A percentile compares a stretch with the other conserved stretches of the same genome.
phyloP scores from a whole-genome alignment of 352 stramenopile genomes.

The Globisporangium acanthophoron region DNA sequence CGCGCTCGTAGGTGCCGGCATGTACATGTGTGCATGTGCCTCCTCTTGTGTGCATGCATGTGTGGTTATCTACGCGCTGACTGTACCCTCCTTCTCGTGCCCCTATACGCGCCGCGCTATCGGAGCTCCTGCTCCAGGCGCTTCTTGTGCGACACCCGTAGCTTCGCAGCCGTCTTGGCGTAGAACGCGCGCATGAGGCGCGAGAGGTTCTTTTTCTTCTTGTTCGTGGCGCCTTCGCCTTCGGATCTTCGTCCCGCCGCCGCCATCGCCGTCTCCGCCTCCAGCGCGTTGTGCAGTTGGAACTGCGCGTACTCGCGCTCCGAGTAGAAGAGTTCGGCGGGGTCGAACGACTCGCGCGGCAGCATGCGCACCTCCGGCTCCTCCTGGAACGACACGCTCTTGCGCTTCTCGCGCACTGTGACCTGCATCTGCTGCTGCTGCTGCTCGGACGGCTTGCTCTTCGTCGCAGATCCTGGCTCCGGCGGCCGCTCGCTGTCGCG shows the following conservation, averaged over 20 bases:
- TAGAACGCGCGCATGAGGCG: conserved; percentile 48
- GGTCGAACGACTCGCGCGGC: conserved; percentile 37
- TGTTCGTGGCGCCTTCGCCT: not conserved
- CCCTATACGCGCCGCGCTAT: conserved; percentile 11
- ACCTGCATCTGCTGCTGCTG: not conserved
- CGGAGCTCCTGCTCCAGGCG: conserved; percentile 15
- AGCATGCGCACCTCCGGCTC: conserved; percentile 43
- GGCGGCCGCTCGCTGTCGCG: conserved; percentile 14
- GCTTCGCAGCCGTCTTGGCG: conserved; percentile 48
- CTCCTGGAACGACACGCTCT: conserved; percentile 54
- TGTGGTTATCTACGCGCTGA: not conserved
- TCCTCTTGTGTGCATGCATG: no score
- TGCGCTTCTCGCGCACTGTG: conserved; percentile 16
- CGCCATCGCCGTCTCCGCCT: not conserved
- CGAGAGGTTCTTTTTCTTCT: conserved; percentile 31
- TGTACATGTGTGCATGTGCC: no score
- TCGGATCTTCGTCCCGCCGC: not conserved
- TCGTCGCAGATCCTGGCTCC: not conserved
- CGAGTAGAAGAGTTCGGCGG: conserved; percentile 50
- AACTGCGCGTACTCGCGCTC: conserved; percentile 55
- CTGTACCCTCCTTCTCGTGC: not conserved
- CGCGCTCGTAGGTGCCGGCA: no score
- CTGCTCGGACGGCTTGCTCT: not conserved
- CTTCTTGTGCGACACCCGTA: conserved; percentile 40
- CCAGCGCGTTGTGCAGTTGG: conserved; percentile 19